Percentiles rank a stretch among this genome's conserved stretches.
Evolutionary conservation across 176 grass and related monocot species (phyloP).

Genomic region (Carex littledalei): DNA sequence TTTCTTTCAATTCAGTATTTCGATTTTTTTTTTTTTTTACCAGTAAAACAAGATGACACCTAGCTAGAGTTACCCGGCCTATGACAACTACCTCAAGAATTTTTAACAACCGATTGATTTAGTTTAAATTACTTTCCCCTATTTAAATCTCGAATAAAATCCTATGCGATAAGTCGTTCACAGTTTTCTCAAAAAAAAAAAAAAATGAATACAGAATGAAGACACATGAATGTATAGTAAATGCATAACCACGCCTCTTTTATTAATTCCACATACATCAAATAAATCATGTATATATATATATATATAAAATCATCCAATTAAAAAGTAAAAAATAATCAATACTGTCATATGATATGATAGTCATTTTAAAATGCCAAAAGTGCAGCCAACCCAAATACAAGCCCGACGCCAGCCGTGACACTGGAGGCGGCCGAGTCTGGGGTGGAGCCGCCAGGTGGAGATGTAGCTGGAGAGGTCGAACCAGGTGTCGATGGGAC

Average conservation of each 20-base stretch:
- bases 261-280: constrained; percentile 5
- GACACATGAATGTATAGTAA: not conserved
- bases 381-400: constrained; percentile 10
- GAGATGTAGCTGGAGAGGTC: not conserved
- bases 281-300: constrained; percentile 14
- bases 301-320: not conserved
- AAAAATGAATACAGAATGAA: not conserved
- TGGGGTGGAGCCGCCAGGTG: not conserved
- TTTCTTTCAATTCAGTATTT: too few species aligned
- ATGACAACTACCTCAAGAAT: too few species aligned
- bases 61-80: too few species aligned
- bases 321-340: not conserved
- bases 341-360: not conserved
- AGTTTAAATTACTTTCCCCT: too few species aligned
- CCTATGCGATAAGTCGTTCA: too few species aligned
- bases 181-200: not conserved
- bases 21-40: too few species aligned
- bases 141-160: too few species aligned
- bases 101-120: too few species aligned
- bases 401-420: not conserved
- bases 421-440: not conserved
- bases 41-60: too few species aligned
- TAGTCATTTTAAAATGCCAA: constrained; percentile 12
- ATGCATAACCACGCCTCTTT: constrained; percentile 7
- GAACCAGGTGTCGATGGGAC: not conserved